phyloP scores from a whole-genome alignment of 108 stramenopile genomes.

The Skeletonema potamos region DNA sequence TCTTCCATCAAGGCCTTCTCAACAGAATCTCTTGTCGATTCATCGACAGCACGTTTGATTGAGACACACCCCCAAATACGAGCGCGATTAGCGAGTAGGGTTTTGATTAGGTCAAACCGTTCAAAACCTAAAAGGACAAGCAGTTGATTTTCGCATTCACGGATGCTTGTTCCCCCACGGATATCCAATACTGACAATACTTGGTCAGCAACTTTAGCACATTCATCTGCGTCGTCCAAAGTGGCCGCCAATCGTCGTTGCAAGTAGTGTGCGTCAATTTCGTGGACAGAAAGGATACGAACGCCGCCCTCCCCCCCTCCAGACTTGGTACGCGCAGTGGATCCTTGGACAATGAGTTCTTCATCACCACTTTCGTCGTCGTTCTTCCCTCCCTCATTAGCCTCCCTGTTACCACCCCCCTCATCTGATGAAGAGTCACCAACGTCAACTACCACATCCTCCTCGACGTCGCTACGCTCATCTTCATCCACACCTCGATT shows the following conservation, averaged over 20 bases:
- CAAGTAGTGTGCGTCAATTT: constrained; percentile 96
- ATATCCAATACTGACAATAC: constrained; percentile 79
- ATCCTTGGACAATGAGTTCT: constrained; percentile 20
- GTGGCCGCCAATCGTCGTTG: constrained; percentile 87
- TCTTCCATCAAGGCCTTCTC: constrained; percentile 78
- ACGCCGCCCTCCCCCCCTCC: constrained; percentile 23
- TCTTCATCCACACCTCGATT: constrained; percentile 56
- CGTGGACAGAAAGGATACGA: constrained; percentile 86
- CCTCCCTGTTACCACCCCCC: constrained; percentile 72
- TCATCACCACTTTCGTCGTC: constrained; percentile 54
- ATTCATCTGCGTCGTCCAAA: constrained; percentile 89
- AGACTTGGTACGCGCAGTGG: constrained; percentile 13
- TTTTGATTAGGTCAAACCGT: constrained; percentile 94
- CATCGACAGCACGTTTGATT: constrained; percentile 90
- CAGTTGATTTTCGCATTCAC: constrained; percentile 95
- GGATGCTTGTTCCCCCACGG: constrained; percentile 39
- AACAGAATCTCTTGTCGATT: constrained; percentile 80
- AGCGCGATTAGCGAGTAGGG: constrained; percentile 87
- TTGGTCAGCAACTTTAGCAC: constrained; percentile 80
- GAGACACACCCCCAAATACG: constrained; percentile 92
- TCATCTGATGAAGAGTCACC: constrained; percentile 78
- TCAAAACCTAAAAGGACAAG: constrained; percentile 94
- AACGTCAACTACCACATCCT: constrained; percentile 76
- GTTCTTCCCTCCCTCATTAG: constrained; percentile 31
- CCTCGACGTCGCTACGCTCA: constrained; percentile 77